These are phyloP conservation scores for Bassia scoparia DNA, from an alignment of 148 eudicot genomes.

Conservation along the genomic window DNA sequence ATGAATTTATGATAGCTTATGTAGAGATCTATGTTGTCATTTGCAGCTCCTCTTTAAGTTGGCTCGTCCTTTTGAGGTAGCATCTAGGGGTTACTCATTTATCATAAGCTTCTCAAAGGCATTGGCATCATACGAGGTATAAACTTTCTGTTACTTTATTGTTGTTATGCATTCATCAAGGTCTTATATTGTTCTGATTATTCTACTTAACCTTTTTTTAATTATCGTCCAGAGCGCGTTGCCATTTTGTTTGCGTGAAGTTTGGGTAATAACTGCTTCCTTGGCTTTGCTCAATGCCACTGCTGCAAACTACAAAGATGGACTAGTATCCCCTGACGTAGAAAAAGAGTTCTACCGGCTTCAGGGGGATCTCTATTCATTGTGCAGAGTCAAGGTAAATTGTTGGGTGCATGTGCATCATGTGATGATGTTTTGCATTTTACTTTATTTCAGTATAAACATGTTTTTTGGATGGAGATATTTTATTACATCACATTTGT, in stretches of 20 bases:
- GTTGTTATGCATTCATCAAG: not conserved
- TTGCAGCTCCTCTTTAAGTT: conserved; percentile 82
- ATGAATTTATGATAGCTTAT: conserved; percentile 15
- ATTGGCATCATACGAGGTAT: conserved; percentile 74
- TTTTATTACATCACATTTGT: not conserved
- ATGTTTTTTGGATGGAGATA: not conserved
- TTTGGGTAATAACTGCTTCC: conserved; percentile 91
- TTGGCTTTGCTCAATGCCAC: conserved; percentile 68
- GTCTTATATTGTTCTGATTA: conserved; percentile 10
- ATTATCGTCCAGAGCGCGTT: conserved; percentile 49
- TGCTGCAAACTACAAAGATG: conserved; percentile 63
- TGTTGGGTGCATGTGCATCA: conserved; percentile 1
- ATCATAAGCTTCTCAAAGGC: conserved; percentile 82
- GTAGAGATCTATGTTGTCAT: conserved; percentile 22
- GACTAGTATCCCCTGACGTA: conserved; percentile 58
- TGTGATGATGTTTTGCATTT: not conserved
- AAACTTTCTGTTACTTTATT: not conserved
- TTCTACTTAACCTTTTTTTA: conserved; percentile 24
- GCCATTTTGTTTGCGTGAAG: conserved; percentile 96
- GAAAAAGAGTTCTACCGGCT: conserved; percentile 91
- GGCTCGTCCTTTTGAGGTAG: conserved; percentile 91
- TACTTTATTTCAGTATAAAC: not conserved
- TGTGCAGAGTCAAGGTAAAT: conserved; percentile 79
- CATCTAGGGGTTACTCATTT: conserved; percentile 84
- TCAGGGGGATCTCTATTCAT: conserved; percentile 82